A percentile compares a stretch with the other conserved stretches of the same genome.
These are phyloP conservation scores for Fulvia fulva DNA, from an alignment of 2,329 filamentous ascomycete genomes.

Conservation along the genomic window DNA sequence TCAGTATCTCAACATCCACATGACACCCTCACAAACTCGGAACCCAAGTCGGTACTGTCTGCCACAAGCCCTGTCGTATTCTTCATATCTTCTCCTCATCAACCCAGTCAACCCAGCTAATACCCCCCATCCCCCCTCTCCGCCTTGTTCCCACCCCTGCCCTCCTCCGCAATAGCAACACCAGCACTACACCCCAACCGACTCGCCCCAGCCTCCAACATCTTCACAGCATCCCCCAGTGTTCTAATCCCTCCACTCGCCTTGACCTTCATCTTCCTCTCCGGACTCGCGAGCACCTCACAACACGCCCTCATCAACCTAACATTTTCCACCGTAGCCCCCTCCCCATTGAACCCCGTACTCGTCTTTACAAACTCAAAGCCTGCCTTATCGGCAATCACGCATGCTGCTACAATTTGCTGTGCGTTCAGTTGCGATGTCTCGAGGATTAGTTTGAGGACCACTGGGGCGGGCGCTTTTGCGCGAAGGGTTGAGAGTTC, in stretches of 20 bases:
- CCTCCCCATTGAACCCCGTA: constrained; percentile 56
- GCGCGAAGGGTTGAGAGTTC: constrained; percentile 52
- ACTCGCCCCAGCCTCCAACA: constrained; percentile 55
- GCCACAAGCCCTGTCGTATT: no score
- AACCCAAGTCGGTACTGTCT: no score
- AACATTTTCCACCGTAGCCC: constrained; percentile 52
- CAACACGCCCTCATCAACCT: constrained; percentile 51
- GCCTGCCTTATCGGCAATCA: constrained; percentile 50
- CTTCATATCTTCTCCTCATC: no score
- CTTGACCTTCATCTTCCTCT: constrained; percentile 15
- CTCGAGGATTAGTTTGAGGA: constrained; percentile 57
- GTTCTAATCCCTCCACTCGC: constrained; percentile 56
- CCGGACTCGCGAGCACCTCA: constrained; percentile 35
- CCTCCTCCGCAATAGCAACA: constrained; percentile 53
- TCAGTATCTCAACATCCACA: no score
- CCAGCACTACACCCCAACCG: constrained; percentile 55
- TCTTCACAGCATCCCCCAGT: constrained; percentile 48
- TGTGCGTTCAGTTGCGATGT: constrained; percentile 48
- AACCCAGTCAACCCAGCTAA: not conserved
- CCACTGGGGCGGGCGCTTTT: constrained; percentile 39
- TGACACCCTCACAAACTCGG: no score
- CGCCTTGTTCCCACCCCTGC: constrained; percentile 24
- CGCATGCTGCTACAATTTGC: constrained; percentile 52
- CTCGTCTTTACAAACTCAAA: constrained; percentile 60
- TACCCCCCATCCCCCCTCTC: constrained; percentile 1